Evolutionary conservation across 805 yeast genomes (phyloP), one percentile per base, ranked within the genome.

Genomic region (Ogataea nitratoaversa): DNA sequence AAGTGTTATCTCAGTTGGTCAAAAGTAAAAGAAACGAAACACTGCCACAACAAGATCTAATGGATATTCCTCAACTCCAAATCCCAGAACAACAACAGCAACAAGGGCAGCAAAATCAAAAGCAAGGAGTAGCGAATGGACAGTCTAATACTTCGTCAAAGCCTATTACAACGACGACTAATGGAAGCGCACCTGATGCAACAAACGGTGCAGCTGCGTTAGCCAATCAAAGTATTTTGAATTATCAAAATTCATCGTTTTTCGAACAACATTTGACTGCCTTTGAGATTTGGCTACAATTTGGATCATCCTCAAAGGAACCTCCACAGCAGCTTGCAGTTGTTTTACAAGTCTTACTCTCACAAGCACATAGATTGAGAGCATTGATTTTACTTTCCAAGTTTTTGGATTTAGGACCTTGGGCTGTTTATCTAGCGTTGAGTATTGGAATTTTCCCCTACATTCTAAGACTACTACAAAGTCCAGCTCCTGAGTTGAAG

Each of bases 391-490:
- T 93, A 41, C 69, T 93, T 11, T 83, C 95, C 4, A 77, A 86
- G 51, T 93, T 91, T 57, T 68, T 93, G 32, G 99, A 93, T 61
- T 65, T 93, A 28, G 99, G 99, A 0, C 96, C 99, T 0, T 88
- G 96, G 95, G 98, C 99, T 0, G 98, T 93, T 0, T 86, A 89
- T 53, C 67, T 90, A 23, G 95, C 97, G 0, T 66, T 93, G 24
- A 86, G 96, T 7, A 90, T 93, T 48, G 98, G 98, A 18, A 91
- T 93, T 23, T 93, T 91, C 62, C 98, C 98, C 0, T 93, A 93
- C 57, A 95, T 93, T 24, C 68, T 91, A 40, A 88, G 90, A 53
- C 71, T 93, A 18, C 66, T 93, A 25, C 98, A 91, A 58, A 82
- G 95, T 44, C 98, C 98, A 0, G 96, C 98, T 0, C 95, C 87